Evolutionary conservation across 495 filamentous ascomycete genomes (phyloP).

Genomic region (Xylaria flabelliformis): DNA sequence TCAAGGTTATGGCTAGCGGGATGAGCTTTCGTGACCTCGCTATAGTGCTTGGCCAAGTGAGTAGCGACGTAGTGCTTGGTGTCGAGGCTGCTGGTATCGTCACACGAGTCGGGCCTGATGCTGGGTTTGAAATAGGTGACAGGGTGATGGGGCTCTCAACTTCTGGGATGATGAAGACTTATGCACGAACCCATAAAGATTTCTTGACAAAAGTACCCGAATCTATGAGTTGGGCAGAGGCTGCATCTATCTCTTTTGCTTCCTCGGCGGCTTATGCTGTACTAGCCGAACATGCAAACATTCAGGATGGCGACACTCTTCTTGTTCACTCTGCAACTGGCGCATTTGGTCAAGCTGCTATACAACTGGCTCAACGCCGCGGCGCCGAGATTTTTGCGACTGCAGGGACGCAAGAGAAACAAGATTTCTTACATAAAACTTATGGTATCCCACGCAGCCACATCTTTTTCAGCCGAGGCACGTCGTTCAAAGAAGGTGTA

Average conservation of each 20-base stretch:
- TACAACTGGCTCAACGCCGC: slow-evolving; percentile 10
- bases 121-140: slow-evolving; percentile 16
- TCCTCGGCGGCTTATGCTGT: slow-evolving; percentile 57
- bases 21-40: slow-evolving; percentile 19
- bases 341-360: slow-evolving; percentile 23
- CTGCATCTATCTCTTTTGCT: slow-evolving; percentile 51
- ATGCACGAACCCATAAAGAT: slow-evolving; percentile 24
- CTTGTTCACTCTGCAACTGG: slow-evolving; percentile 23
- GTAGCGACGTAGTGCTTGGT: slow-evolving; percentile 22
- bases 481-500: slow-evolving; percentile 22
- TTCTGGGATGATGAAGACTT: slow-evolving; percentile 37
- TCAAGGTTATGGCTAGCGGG: slow-evolving; percentile 22
- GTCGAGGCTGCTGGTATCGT: slow-evolving; percentile 31
- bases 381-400: slow-evolving; percentile 22
- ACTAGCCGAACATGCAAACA: slow-evolving; percentile 30
- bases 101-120: slow-evolving; percentile 16
- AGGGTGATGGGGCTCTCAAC: slow-evolving; percentile 34
- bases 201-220: slow-evolving; percentile 41
- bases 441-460: slow-evolving; percentile 21
- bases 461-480: slow-evolving; percentile 23
- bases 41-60: slow-evolving; percentile 8
- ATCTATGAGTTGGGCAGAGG: slow-evolving; percentile 46
- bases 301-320: slow-evolving; percentile 23
- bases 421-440: slow-evolving; percentile 1
- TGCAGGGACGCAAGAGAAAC: slow-evolving; percentile 19